Conservation (phyloP, 495 filamentous ascomycete species). For the Bombardia bombarda region DNA sequence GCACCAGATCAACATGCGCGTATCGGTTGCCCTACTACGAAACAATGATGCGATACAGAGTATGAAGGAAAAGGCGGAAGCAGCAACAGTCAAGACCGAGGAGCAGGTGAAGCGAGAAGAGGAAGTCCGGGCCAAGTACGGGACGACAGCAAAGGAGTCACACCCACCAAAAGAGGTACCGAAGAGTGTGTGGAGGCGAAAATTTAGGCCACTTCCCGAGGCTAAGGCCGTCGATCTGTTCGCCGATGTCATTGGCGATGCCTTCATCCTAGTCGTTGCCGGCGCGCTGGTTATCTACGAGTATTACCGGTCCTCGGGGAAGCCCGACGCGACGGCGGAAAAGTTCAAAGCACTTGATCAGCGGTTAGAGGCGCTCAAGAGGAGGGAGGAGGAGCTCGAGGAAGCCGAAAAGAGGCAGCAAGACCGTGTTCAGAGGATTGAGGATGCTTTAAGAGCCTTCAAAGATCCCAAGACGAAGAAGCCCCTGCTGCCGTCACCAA, state of each 20-base stretch:
- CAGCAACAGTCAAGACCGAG: slow-evolving; percentile 74
- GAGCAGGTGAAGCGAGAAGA: slow-evolving; percentile 59
- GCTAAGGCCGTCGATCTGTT: slow-evolving; percentile 92
- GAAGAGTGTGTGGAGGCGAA: slow-evolving; percentile 42
- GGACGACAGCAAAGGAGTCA: slow-evolving; percentile 27
- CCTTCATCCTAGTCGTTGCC: slow-evolving; percentile 80
- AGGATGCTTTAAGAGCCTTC: slow-evolving; percentile 57
- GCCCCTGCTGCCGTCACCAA: slow-evolving; percentile 26
- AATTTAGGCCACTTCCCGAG: slow-evolving; percentile 70
- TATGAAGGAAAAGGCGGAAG: slow-evolving; percentile 57
- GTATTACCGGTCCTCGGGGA: slow-evolving; percentile 62
- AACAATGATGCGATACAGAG: slow-evolving; percentile 57
- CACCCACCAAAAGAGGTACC: slow-evolving; percentile 21
- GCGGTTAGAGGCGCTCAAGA: slow-evolving; percentile 48
- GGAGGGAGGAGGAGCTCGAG: slow-evolving; percentile 56
- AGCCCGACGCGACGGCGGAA: slow-evolving; percentile 57
- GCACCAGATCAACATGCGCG: slow-evolving; percentile 89
- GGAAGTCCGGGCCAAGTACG: slow-evolving; percentile 38
- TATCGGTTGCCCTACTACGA: slow-evolving; percentile 76
- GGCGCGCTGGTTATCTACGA: slow-evolving; percentile 75
- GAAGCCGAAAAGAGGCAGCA: slow-evolving; percentile 50
- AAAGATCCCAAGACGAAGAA: slow-evolving; percentile 46
- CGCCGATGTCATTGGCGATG: slow-evolving; percentile 87
- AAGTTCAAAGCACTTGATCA: slow-evolving; percentile 67
- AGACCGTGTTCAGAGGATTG: slow-evolving; percentile 54